These are phyloP conservation scores for Yamadazyma ubonensis DNA, from an alignment of 805 yeast genomes.

Conservation along the genomic window DNA sequence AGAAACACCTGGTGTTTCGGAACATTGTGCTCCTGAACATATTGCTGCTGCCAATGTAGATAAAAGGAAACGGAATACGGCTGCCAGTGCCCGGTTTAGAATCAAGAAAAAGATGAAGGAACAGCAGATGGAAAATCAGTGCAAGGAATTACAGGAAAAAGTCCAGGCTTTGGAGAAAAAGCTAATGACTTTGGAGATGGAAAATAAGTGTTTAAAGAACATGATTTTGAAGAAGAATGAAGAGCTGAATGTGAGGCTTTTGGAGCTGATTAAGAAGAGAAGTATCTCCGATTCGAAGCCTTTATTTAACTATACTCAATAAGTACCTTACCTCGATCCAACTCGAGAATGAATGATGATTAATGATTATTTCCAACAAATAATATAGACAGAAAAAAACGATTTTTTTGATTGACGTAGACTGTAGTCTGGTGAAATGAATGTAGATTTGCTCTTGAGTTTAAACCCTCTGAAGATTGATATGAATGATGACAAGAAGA, in stretches of 20 bases:
- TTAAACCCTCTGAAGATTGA: no score
- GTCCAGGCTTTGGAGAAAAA: conserved; percentile 66
- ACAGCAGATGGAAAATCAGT: conserved; percentile 80
- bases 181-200: conserved; percentile 88
- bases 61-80: conserved; percentile 85
- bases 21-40: neutral
- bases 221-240: conserved; percentile 80
- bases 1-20: neutral
- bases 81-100: conserved; percentile 92
- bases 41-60: conserved; percentile 47
- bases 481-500: no score
- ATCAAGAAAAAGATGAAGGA: conserved; percentile 89
- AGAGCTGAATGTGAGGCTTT: conserved; percentile 50
- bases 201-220: conserved; percentile 79
- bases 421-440: no score
- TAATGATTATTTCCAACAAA: conserved; percentile 22
- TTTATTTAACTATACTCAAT: conserved; percentile 32
- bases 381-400: conserved; percentile 4
- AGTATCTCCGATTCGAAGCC: conserved; percentile 38
- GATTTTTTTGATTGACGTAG: no score
- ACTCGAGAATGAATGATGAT: conserved; percentile 25
- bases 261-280: conserved; percentile 51
- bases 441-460: no score
- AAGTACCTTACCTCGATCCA: conserved; percentile 26
- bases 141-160: conserved; percentile 69